phyloP scores from a whole-genome alignment of 176 grass and related monocot species.

The Themeda triandra region DNA sequence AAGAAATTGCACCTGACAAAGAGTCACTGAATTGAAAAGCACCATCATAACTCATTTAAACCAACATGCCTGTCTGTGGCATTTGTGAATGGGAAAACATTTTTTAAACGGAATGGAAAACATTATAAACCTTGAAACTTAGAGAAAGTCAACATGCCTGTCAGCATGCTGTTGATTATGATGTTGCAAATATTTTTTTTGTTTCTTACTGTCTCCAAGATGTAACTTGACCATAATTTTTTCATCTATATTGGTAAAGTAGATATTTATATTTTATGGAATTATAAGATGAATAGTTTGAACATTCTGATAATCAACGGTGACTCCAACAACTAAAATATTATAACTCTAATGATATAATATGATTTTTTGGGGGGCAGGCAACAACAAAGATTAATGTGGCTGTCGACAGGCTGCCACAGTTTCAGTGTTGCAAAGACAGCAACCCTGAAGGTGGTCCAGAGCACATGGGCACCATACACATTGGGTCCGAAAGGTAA shows the following conservation, averaged over 20 bases:
- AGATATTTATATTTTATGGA: neutral
- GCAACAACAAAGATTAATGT: slow-evolving; percentile 98
- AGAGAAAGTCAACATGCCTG: neutral
- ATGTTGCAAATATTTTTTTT: neutral
- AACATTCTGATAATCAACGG: neutral
- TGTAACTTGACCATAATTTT: neutral
- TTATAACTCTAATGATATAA: slow-evolving; percentile 22
- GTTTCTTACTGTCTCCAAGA: neutral
- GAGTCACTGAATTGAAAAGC: neutral
- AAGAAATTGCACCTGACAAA: neutral
- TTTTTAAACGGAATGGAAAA: neutral
- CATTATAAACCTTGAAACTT: neutral
- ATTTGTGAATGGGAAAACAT: neutral
- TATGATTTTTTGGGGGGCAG: slow-evolving; percentile 40
- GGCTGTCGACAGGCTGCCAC: slow-evolving; percentile 88
- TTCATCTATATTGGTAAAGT: neutral
- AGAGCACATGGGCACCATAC: slow-evolving; percentile 95
- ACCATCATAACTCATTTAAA: neutral
- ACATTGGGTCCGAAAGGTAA: slow-evolving; percentile 96
- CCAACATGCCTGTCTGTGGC: neutral
- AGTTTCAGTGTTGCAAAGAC: slow-evolving; percentile 75
- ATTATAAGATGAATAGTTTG: neutral
- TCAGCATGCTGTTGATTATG: neutral
- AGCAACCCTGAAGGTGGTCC: slow-evolving; percentile 59
- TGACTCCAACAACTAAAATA: slow-evolving; percentile 8